Evolutionary conservation across 495 filamentous ascomycete species (phyloP).

Genomic region (Pyrenopolyporus hunteri): DNA sequence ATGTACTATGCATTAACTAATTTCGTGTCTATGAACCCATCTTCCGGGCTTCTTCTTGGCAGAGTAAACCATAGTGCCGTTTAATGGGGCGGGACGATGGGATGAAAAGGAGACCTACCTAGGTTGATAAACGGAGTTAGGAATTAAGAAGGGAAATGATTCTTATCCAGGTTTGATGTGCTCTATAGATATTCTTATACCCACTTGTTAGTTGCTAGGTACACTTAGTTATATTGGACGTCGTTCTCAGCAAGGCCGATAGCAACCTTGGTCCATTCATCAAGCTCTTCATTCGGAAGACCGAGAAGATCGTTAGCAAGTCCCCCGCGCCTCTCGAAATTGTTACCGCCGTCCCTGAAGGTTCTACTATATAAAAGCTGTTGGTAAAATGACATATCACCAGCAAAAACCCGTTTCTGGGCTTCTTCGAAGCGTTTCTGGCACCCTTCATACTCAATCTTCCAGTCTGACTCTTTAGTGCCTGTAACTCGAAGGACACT

Average conservation of each 20-base stretch:
- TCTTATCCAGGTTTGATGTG: too few relatives aligned
- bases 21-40: slow-evolving; percentile 19
- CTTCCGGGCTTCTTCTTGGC: slow-evolving; percentile 20
- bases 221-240: slow-evolving; percentile 18
- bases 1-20: slow-evolving; percentile 38
- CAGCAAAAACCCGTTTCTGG: slow-evolving; percentile 39
- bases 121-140: too few relatives aligned
- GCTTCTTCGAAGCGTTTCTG: slow-evolving; percentile 54
- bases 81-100: neutral
- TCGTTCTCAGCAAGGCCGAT: slow-evolving; percentile 40
- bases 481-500: slow-evolving; percentile 59
- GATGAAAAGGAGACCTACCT: neutral
- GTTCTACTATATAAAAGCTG: slow-evolving; percentile 60
- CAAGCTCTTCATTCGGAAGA: slow-evolving; percentile 61
- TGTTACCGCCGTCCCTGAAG: slow-evolving; percentile 53
- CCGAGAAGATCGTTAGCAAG: slow-evolving; percentile 59
- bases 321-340: slow-evolving; percentile 48
- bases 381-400: slow-evolving; percentile 51
- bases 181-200: too few relatives aligned
- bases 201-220: too few relatives aligned
- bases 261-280: slow-evolving; percentile 55
- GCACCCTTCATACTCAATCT: slow-evolving; percentile 50
- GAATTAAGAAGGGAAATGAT: too few relatives aligned
- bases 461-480: slow-evolving; percentile 61
- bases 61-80: slow-evolving; percentile 9